Percentiles rank a stretch among this genome's conserved stretches.
These are phyloP conservation scores for Fagus crenata DNA, from an alignment of 306 rosid genomes.

Conservation along the genomic window DNA sequence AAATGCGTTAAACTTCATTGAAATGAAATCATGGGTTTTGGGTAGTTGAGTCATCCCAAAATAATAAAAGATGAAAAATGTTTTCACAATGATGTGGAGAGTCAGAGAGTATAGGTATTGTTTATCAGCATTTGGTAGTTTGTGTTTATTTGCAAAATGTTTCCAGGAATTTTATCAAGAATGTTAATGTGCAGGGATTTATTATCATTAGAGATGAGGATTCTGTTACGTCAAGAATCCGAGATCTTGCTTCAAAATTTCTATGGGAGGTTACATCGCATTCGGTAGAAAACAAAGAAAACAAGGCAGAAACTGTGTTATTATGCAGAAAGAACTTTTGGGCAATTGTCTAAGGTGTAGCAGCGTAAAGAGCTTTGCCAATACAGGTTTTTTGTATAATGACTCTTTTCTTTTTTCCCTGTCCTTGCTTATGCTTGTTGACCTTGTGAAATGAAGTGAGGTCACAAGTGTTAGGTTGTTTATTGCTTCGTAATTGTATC, in stretches of 20 bases:
- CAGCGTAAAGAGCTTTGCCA: background rate
- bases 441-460: slow-evolving; percentile 11
- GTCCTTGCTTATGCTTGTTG: background rate
- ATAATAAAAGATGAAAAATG: too few species aligned
- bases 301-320: slow-evolving; percentile 63
- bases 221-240: slow-evolving; percentile 54
- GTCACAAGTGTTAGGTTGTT: background rate
- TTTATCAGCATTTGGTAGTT: background rate
- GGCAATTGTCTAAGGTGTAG: slow-evolving; percentile 53
- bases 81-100: too few species aligned
- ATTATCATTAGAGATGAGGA: slow-evolving; percentile 75
- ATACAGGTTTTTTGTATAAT: background rate
- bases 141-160: background rate
- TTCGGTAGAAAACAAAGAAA: slow-evolving; percentile 62
- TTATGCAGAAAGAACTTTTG: slow-evolving; percentile 89
- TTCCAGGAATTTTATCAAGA: background rate
- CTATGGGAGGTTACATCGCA: slow-evolving; percentile 74
- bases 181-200: slow-evolving; percentile 62
- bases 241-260: slow-evolving; percentile 61
- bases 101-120: background rate
- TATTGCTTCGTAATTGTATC: background rate
- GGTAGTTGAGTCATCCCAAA: too few species aligned
- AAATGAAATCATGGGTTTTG: too few species aligned
- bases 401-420: background rate
- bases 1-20: background rate